Percentiles rank a stretch among this genome's conserved stretches.
Evolutionary conservation across 495 filamentous ascomycete species (phyloP).

Genomic region (Penicillium parvum): DNA sequence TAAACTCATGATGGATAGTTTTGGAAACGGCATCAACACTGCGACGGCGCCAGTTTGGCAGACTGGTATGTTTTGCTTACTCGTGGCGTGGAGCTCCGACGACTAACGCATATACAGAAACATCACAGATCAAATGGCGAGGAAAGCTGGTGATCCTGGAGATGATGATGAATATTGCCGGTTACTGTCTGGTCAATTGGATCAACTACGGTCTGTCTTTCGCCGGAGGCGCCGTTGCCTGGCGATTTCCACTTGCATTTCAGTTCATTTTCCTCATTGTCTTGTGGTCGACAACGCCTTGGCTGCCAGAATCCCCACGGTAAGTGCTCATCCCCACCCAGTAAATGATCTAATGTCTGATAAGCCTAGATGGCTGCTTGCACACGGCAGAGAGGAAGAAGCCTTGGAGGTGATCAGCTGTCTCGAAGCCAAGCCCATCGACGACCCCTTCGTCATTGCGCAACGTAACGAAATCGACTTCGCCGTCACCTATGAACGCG

Average conservation of each 20-base stretch:
- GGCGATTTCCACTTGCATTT: slow-evolving; percentile 50
- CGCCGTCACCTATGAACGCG: slow-evolving; percentile 44
- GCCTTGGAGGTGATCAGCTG: slow-evolving; percentile 47
- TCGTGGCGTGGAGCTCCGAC: not conserved
- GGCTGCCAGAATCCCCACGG: slow-evolving; percentile 54
- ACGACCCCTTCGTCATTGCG: slow-evolving; percentile 45
- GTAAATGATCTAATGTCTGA: not conserved
- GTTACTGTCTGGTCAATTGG: slow-evolving; percentile 52
- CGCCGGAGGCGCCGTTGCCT: slow-evolving; percentile 38
- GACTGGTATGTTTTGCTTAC: slow-evolving; percentile 16
- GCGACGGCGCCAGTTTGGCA: slow-evolving; percentile 63
- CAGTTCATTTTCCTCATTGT: slow-evolving; percentile 52
- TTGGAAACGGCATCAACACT: slow-evolving; percentile 65
- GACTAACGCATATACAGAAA: slow-evolving; percentile 36
- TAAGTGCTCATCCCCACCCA: slow-evolving; percentile 7
- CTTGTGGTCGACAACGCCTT: slow-evolving; percentile 45
- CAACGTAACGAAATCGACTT: slow-evolving; percentile 46
- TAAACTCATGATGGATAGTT: too few species aligned
- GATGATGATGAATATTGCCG: slow-evolving; percentile 57
- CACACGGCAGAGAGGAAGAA: slow-evolving; percentile 39
- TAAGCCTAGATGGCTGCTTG: slow-evolving; percentile 42
- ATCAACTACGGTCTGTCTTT: slow-evolving; percentile 55
- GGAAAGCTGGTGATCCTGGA: slow-evolving; percentile 59
- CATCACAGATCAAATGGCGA: slow-evolving; percentile 52
- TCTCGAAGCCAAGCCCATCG: slow-evolving; percentile 39